These are phyloP conservation scores for Ceratobasidium sp. DNA, from an alignment of 1,284 basidiomycete genomes.

Conservation along the genomic window DNA sequence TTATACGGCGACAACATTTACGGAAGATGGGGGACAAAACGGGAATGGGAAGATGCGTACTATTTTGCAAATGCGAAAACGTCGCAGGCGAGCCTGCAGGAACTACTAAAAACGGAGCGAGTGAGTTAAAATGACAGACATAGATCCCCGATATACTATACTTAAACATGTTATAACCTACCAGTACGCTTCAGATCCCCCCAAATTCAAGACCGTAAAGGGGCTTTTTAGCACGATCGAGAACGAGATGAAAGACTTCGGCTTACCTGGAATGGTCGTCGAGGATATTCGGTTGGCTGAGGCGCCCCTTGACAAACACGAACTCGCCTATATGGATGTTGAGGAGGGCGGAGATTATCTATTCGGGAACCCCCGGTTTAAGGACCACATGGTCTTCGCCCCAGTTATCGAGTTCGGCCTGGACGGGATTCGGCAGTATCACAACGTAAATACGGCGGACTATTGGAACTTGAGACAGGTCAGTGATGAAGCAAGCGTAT, in stretches of 20 bases:
- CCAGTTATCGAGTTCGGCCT: background rate
- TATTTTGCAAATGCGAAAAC: background rate
- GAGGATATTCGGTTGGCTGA: background rate
- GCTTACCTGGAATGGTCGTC: background rate
- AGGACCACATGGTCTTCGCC: background rate
- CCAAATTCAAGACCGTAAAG: constrained; percentile 8
- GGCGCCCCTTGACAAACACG: background rate
- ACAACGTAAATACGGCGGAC: background rate
- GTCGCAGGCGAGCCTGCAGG: background rate
- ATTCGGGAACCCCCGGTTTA: background rate
- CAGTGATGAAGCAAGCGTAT: background rate
- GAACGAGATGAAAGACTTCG: background rate
- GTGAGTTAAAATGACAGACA: background rate
- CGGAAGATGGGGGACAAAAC: background rate
- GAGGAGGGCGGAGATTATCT: constrained; percentile 11
- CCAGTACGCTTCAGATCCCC: constrained; percentile 5
- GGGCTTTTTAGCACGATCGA: background rate
- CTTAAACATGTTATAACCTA: background rate
- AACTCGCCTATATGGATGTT: background rate
- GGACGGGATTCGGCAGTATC: background rate
- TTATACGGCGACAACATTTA: background rate
- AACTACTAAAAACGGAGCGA: background rate
- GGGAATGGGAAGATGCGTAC: background rate
- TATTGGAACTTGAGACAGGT: constrained; percentile 13
- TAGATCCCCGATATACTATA: too few relatives aligned